These are phyloP conservation scores for Pseudogymnoascus sp. DNA, from an alignment of 2,329 filamentous ascomycete genomes.

Conservation along the genomic window DNA sequence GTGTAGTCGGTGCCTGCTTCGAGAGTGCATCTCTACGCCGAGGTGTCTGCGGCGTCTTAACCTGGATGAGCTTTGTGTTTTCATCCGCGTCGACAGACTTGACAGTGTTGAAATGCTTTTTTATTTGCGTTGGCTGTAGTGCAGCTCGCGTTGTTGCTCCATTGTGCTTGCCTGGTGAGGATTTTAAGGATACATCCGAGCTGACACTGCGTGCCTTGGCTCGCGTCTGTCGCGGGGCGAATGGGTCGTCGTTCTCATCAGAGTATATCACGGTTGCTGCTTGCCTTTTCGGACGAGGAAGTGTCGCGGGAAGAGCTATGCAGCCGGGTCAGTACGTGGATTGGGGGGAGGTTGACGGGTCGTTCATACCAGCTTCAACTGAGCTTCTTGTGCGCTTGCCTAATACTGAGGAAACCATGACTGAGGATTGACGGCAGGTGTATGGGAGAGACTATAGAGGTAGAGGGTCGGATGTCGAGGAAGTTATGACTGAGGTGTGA, in stretches of 20 bases:
- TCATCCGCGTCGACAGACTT: slow-evolving; percentile 35
- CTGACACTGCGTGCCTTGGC: slow-evolving; percentile 31
- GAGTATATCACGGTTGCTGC: slow-evolving; percentile 38
- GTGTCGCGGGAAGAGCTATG: slow-evolving; percentile 24
- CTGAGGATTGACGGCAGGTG: background rate
- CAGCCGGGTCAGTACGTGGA: slow-evolving; percentile 18
- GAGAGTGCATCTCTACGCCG: slow-evolving; percentile 71
- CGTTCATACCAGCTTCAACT: slow-evolving; percentile 30
- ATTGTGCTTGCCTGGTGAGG: slow-evolving; percentile 40
- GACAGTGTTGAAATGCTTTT: slow-evolving; percentile 35
- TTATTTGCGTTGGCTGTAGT: slow-evolving; percentile 38
- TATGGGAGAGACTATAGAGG: slow-evolving; percentile 14
- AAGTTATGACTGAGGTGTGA: background rate
- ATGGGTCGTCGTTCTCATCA: slow-evolving; percentile 60
- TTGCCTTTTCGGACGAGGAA: slow-evolving; percentile 37
- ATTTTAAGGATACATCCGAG: slow-evolving; percentile 23
- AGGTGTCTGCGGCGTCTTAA: slow-evolving; percentile 63
- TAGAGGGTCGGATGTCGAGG: slow-evolving; percentile 4
- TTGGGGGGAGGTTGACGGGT: slow-evolving; percentile 20
- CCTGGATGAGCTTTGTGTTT: slow-evolving; percentile 37
- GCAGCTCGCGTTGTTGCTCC: slow-evolving; percentile 34
- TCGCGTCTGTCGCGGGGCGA: slow-evolving; percentile 31
- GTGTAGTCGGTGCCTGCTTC: slow-evolving; percentile 62
- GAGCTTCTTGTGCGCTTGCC: slow-evolving; percentile 40
- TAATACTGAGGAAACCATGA: slow-evolving; percentile 32